Conservation (phyloP, 768 basidiomycete genomes). For the Butyriboletus loyo region DNA sequence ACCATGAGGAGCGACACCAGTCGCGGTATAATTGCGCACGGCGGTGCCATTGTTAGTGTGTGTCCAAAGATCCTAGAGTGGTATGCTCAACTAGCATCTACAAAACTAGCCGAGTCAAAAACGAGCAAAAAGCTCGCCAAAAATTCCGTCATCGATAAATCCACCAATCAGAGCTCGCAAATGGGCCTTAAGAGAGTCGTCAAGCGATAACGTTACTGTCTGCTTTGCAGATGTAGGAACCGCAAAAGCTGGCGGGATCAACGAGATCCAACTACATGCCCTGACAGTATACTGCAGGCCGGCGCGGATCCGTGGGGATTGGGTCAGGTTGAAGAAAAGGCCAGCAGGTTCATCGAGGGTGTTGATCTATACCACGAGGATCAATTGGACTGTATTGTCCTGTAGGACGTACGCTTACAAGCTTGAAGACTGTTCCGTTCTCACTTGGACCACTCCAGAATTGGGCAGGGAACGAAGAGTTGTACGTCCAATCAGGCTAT, state of each 20-base stretch:
- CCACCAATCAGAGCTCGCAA: no score
- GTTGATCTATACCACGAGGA: constrained; percentile 44
- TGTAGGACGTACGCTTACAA: constrained; percentile 37
- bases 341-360: constrained; percentile 50
- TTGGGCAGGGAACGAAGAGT: constrained; percentile 52
- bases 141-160: no score
- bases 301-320: constrained; percentile 68
- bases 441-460: constrained; percentile 66
- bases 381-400: neutral
- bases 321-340: constrained; percentile 59
- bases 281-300: constrained; percentile 60
- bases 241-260: neutral
- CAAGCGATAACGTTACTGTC: no score
- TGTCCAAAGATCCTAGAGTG: constrained; percentile 61
- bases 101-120: no score
- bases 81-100: no score
- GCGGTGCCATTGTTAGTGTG: constrained; percentile 69
- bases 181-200: no score
- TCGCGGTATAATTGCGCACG: constrained; percentile 49
- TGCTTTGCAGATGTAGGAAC: neutral
- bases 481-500: constrained; percentile 36
- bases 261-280: constrained; percentile 33
- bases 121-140: no score
- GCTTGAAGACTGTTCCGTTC: constrained; percentile 65
- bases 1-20: constrained; percentile 57